phyloP scores from a whole-genome alignment of 352 stramenopile genomes.

The Phytophthora aleatoria region DNA sequence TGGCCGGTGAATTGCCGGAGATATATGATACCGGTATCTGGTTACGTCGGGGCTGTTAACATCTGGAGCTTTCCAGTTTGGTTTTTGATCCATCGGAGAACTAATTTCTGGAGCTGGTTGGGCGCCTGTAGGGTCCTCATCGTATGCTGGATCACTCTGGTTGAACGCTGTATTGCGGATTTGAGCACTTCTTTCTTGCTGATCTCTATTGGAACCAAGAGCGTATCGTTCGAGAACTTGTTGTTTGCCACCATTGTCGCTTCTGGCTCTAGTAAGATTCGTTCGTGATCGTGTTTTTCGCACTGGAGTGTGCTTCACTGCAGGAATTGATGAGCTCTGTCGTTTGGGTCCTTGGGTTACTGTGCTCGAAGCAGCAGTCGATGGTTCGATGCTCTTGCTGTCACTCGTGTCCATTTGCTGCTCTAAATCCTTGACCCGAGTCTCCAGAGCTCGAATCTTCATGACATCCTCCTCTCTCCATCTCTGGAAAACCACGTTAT shows the following conservation, averaged over 20 bases:
- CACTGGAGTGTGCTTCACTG: not conserved
- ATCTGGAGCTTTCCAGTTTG: not conserved
- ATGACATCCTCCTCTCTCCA: constrained; percentile 66
- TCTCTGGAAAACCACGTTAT: constrained; percentile 66
- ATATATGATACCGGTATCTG: constrained; percentile 6
- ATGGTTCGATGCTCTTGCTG: not conserved
- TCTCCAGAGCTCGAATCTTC: constrained; percentile 58
- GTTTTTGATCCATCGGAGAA: not conserved
- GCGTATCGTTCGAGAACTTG: constrained; percentile 50
- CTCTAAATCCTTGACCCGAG: constrained; percentile 50
- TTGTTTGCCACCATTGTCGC: constrained; percentile 32
- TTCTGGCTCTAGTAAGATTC: constrained; percentile 18
- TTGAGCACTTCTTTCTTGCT: constrained; percentile 2
- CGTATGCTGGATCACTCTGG: constrained; percentile 3
- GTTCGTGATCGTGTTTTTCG: constrained; percentile 28
- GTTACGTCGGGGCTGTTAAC: too few species aligned
- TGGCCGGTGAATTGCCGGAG: constrained; percentile 6
- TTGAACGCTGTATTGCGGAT: constrained; percentile 4
- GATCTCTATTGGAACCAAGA: constrained; percentile 27
- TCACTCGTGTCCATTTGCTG: constrained; percentile 8
- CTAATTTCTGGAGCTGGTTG: constrained; percentile 1
- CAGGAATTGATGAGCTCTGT: constrained; percentile 5
- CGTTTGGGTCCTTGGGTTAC: constrained; percentile 9
- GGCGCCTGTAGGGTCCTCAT: not conserved
- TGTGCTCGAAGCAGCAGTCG: not conserved